Evolutionary conservation across 2,329 filamentous ascomycete species (phyloP).

Genomic region (Immersiporthe knoxdaviesiana): DNA sequence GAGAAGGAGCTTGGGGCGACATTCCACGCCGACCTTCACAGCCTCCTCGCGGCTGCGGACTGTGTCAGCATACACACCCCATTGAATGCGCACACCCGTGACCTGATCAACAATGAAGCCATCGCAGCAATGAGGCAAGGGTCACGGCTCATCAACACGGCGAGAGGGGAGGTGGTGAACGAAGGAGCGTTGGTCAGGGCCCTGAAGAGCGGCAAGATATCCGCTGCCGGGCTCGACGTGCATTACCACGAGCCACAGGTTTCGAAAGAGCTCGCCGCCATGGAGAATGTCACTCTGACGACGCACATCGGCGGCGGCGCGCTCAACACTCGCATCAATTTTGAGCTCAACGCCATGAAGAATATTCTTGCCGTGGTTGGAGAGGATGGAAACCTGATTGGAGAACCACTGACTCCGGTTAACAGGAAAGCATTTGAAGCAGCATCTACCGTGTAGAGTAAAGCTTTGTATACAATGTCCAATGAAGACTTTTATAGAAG

Average conservation of each 20-base stretch:
- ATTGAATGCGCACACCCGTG: not conserved
- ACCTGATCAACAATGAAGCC: constrained; percentile 40
- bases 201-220: not conserved
- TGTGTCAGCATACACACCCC: not conserved
- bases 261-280: constrained; percentile 37
- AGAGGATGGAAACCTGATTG: not conserved
- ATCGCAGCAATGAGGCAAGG: not conserved
- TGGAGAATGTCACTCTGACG: constrained; percentile 45
- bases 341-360: constrained; percentile 44
- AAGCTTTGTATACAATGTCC: too few species aligned
- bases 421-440: not conserved
- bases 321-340: constrained; percentile 44
- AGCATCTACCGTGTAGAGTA: too few species aligned
- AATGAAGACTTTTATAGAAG: too few species aligned
- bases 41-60: not conserved
- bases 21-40: not conserved
- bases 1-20: not conserved
- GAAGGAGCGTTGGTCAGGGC: not conserved
- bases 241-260: not conserved
- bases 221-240: not conserved
- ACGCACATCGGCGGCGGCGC: constrained; percentile 44
- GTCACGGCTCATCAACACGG: not conserved
- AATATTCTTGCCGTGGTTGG: constrained; percentile 39
- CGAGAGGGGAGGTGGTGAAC: not conserved
- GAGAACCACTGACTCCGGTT: not conserved